phyloP scores from a whole-genome alignment of 768 basidiomycete species.

The Termitomyces titanicus region DNA sequence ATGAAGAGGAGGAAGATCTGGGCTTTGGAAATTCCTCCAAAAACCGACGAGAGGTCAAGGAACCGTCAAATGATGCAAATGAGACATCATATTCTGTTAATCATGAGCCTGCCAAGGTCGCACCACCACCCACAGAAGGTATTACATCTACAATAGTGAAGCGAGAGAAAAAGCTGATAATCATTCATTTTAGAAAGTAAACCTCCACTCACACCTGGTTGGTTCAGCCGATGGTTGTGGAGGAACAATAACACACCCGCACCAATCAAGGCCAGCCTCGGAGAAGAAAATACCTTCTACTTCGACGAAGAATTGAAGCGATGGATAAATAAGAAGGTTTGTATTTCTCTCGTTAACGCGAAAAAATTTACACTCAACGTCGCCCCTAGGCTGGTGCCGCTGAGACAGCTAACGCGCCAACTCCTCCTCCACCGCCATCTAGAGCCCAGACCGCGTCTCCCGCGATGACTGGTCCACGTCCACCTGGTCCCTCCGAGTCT shows the following conservation, averaged over 20 bases:
- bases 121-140: constrained; percentile 26
- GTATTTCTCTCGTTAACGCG: constrained; percentile 8
- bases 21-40: constrained; percentile 78
- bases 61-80: constrained; percentile 22
- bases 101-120: constrained; percentile 8
- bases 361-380: constrained; percentile 1
- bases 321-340: constrained; percentile 94
- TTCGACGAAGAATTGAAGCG: constrained; percentile 94
- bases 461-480: constrained; percentile 40
- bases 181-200: constrained; percentile 6
- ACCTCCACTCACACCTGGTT: constrained; percentile 36
- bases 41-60: constrained; percentile 22
- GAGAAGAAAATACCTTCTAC: constrained; percentile 86
- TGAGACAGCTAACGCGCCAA: constrained; percentile 34
- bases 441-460: constrained; percentile 88
- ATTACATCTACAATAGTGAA: not conserved
- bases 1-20: constrained; percentile 76
- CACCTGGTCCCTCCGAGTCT: constrained; percentile 18
- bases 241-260: constrained; percentile 52
- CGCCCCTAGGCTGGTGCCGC: constrained; percentile 38
- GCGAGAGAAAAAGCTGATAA: not conserved
- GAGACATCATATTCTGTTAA: constrained; percentile 16
- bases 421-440: constrained; percentile 73
- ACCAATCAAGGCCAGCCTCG: constrained; percentile 89
- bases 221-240: constrained; percentile 84